Percentiles rank a stretch among this genome's conserved stretches.
Conservation (phyloP, 2,329 filamentous ascomycete species). For the Fusarium dlaminii region DNA sequence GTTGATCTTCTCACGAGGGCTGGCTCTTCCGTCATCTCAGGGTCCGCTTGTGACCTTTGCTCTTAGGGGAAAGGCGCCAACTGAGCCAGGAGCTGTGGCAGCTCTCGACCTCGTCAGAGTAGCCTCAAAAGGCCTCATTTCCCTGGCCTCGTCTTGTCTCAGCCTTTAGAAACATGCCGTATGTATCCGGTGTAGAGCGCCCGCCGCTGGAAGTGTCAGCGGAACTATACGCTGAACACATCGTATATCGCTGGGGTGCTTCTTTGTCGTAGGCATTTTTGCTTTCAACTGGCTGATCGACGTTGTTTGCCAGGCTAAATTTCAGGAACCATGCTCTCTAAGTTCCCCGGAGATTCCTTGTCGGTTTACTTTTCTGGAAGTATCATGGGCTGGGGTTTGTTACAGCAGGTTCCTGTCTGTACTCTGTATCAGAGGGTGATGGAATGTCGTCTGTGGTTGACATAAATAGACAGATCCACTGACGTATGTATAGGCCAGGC, state of each 20-base stretch:
- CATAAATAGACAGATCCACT: slow-evolving; percentile 18
- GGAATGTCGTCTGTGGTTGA: slow-evolving; percentile 22
- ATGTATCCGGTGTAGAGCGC: not conserved
- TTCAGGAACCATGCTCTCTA: not conserved
- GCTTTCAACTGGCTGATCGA: slow-evolving; percentile 3
- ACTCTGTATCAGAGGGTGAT: not conserved
- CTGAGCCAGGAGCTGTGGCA: not conserved
- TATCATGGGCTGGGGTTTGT: not conserved
- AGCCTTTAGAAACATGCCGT: not conserved
- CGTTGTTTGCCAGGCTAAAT: not conserved
- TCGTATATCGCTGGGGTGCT: not conserved
- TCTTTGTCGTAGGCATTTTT: not conserved
- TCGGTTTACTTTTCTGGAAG: slow-evolving; percentile 18
- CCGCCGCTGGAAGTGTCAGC: not conserved
- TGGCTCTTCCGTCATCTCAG: slow-evolving; percentile 24
- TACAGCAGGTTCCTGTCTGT: not conserved
- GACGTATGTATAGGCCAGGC: not conserved
- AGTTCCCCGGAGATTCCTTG: not conserved
- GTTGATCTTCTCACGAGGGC: not conserved
- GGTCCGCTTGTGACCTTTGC: slow-evolving; percentile 24
- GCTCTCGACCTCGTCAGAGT: slow-evolving; percentile 20
- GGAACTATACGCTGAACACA: not conserved
- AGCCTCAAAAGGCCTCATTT: slow-evolving; percentile 34
- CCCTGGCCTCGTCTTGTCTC: not conserved
- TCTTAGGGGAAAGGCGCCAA: not conserved